Base-by-base conservation (phyloP, 2,329 filamentous ascomycete species). In the Raffaelea arxii region DNA sequence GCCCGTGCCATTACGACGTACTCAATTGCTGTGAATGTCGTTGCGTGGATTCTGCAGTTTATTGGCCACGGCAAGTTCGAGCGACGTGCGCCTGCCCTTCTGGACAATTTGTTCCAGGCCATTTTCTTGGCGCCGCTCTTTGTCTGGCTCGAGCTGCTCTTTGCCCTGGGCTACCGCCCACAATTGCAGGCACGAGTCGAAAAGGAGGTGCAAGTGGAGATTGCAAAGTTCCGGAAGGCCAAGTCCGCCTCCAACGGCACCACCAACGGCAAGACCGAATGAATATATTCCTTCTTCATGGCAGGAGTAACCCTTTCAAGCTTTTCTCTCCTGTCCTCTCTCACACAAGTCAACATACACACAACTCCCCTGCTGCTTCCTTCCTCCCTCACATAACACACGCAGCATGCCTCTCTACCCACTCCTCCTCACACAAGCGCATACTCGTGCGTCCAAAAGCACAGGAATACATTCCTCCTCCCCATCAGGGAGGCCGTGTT, bases 91-190 rank as follows among this genome's bases (percentile, higher is more conserved):
- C 92, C 91, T 7, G 91, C 90, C 4, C 68, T 97, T 53, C 69
- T 97, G 41, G 90, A 97, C 66, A 97, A 96, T 59, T 67, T 97
- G 37, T 74, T 94, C 41, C 92, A 97, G 66, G 90, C 92, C 24
- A 65, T 97, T 53, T 91, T 97, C 59, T 74, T 97, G 22, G 92
- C 92, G 0, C 92, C 92, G 9, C 84, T 98, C 59, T 98, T 97
- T 57, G 91, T 97, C 49, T 98, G 92, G 86, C 84, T 98, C 57
- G 90, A 97, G 69, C 68, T 94, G 22, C 74, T 98, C 23, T 98
- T 98, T 71, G 80, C 75, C 58, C 77, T 94, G 43, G 92, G 92
- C 42, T 98, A 97, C 66, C 79, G 92, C 49, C 86, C 83, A 2
- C 89, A 94, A 63, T 71, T 98, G 55, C 88, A 91, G 68, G 75